Evolutionary conservation across 2,329 filamentous ascomycete species (phyloP).

Genomic region (Colletotrichum sp.): DNA sequence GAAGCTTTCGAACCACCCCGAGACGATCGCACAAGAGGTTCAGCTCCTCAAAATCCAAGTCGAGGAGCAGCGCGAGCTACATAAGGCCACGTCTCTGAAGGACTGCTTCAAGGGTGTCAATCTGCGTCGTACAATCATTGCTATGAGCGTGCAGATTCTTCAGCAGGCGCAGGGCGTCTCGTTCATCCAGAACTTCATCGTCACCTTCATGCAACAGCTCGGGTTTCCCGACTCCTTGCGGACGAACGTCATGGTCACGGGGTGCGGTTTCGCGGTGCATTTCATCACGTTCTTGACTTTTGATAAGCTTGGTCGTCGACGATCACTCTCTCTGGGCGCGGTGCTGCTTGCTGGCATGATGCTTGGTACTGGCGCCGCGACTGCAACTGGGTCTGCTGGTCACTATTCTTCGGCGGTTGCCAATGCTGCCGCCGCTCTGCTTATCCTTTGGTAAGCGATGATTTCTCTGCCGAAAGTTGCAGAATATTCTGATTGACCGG

Average conservation of each 20-base stretch:
- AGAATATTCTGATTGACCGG: too few species aligned
- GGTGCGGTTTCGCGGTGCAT: background rate
- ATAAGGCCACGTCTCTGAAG: conserved; percentile 13
- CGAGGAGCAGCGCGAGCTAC: conserved; percentile 18
- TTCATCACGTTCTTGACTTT: conserved; percentile 13
- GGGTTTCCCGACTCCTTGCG: conserved; percentile 12
- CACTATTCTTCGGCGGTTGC: background rate
- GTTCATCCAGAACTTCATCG: conserved; percentile 24
- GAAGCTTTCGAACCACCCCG: background rate
- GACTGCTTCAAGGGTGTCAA: conserved; percentile 24
- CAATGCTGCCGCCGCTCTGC: background rate
- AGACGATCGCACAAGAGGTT: background rate
- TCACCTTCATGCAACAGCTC: conserved; percentile 26
- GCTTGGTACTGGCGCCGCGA: background rate
- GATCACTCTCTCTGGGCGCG: background rate
- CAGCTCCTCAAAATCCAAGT: conserved; percentile 1
- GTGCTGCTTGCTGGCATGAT: background rate
- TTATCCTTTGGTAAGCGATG: background rate
- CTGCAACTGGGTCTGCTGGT: background rate
- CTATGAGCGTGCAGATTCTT: conserved; percentile 22
- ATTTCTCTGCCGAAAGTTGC: too few species aligned
- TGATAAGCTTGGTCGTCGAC: conserved; percentile 21
- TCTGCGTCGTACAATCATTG: conserved; percentile 23
- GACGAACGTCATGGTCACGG: background rate
- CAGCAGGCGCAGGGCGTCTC: conserved; percentile 26